Evolutionary conservation across 371 early-diverging fungal genomes (phyloP).

Genomic region (Lichtheimia corymbifera): DNA sequence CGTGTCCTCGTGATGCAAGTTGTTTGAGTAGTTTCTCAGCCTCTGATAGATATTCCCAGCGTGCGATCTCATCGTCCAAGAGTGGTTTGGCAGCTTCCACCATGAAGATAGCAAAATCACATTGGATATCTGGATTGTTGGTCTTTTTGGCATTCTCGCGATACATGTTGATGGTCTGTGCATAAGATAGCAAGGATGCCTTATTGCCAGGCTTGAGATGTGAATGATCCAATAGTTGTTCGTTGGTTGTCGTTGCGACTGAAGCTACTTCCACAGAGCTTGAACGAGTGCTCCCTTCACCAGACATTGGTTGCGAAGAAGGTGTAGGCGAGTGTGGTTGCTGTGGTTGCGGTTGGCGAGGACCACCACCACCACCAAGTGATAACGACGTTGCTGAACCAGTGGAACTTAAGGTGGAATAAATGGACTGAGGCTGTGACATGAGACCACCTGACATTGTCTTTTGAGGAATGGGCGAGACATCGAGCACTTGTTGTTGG

Average conservation of each 20-base stretch:
- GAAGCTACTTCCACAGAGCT: conserved; percentile 8
- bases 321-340: conserved; percentile 10
- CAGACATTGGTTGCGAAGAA: neutral
- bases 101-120: conserved; percentile 83
- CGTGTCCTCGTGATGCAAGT: conserved; percentile 63
- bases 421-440: conserved; percentile 1
- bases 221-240: conserved; percentile 63
- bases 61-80: conserved; percentile 47
- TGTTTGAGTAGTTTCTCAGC: conserved; percentile 64
- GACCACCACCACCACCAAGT: neutral
- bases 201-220: conserved; percentile 69
- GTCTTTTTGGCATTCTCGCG: conserved; percentile 83
- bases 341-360: neutral
- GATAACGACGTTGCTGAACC: conserved; percentile 3
- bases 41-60: conserved; percentile 62
- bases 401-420: conserved; percentile 2
- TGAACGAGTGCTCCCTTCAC: conserved; percentile 13
- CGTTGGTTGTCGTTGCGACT: conserved; percentile 11
- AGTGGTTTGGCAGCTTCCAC: conserved; percentile 67
- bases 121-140: conserved; percentile 77
- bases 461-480: conserved; percentile 1
- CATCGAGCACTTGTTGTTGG: no score
- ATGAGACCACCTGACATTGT: neutral
- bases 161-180: conserved; percentile 76
- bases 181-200: conserved; percentile 66